phyloP scores from a whole-genome alignment of 805 yeast genomes.

The Candida berthetii region DNA sequence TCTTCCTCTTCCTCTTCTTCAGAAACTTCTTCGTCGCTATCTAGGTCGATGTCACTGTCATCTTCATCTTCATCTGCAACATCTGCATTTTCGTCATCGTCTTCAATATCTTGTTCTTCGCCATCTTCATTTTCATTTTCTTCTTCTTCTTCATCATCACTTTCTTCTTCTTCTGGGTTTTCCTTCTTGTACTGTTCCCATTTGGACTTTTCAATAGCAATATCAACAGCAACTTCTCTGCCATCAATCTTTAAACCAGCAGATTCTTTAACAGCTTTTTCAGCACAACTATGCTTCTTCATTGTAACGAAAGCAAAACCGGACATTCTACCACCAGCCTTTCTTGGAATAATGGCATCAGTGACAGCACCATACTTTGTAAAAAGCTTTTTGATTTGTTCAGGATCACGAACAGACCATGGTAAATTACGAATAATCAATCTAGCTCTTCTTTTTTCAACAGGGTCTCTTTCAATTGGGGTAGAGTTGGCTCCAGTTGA shows the following conservation, averaged over 20 bases:
- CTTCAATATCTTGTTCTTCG: conserved; percentile 24
- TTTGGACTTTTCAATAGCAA: conserved; percentile 81
- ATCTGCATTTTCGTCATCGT: conserved; percentile 23
- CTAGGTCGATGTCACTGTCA: conserved; percentile 21
- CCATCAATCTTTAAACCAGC: conserved; percentile 79
- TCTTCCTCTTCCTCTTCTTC: conserved; percentile 27
- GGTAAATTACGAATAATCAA: conserved; percentile 89
- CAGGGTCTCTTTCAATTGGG: conserved; percentile 23
- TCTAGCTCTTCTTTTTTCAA: conserved; percentile 80
- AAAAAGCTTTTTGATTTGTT: conserved; percentile 63
- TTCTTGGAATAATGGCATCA: conserved; percentile 86
- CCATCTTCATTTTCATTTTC: conserved; percentile 31
- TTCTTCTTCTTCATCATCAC: conserved; percentile 32
- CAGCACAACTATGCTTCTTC: conserved; percentile 75
- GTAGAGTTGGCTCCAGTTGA: background rate
- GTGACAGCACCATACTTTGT: conserved; percentile 77
- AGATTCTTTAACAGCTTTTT: conserved; percentile 69
- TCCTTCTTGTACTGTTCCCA: conserved; percentile 61
- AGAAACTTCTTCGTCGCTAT: conserved; percentile 25
- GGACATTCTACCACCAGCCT: conserved; percentile 80
- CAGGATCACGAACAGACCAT: conserved; percentile 86
- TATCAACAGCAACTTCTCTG: conserved; percentile 89
- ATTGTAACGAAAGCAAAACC: conserved; percentile 95
- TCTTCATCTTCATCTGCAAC: conserved; percentile 20
- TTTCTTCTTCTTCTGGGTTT: conserved; percentile 33